These are phyloP conservation scores for Tremellales sp. DNA, from an alignment of 1,284 basidiomycete genomes.

Conservation along the genomic window DNA sequence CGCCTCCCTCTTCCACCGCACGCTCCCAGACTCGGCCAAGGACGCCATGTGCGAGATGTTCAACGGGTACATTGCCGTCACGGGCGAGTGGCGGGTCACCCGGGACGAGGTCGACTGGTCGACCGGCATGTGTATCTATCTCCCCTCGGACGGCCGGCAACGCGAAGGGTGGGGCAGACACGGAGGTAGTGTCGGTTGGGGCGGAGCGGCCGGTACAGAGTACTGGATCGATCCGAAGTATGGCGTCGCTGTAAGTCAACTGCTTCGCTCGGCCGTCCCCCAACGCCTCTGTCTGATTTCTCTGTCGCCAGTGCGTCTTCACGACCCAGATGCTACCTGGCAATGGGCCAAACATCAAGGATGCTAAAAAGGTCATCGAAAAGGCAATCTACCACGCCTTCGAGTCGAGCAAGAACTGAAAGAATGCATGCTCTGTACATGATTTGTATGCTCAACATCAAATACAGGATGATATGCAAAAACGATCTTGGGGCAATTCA, in stretches of 20 bases:
- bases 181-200: slow-evolving; percentile 30
- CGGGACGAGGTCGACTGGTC: slow-evolving; percentile 35
- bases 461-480: too few relatives aligned
- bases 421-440: too few relatives aligned
- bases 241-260: slow-evolving; percentile 32
- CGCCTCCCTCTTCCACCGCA: slow-evolving; percentile 22
- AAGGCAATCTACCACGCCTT: too few relatives aligned
- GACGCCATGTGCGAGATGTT: slow-evolving; percentile 13
- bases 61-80: slow-evolving; percentile 8
- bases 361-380: too few relatives aligned
- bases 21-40: slow-evolving; percentile 14
- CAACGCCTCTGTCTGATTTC: too few relatives aligned
- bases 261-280: too few relatives aligned
- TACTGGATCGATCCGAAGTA: slow-evolving; percentile 32
- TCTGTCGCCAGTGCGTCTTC: too few relatives aligned
- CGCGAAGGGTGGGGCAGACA: slow-evolving; percentile 21
- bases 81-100: slow-evolving; percentile 3
- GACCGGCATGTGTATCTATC: slow-evolving; percentile 27
- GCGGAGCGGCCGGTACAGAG: slow-evolving; percentile 31
- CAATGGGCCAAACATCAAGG: too few relatives aligned
- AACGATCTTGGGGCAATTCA: too few relatives aligned
- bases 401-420: too few relatives aligned
- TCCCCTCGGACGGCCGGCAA: slow-evolving; percentile 12
- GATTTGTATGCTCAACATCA: too few relatives aligned
- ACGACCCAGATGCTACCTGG: too few relatives aligned